Evolutionary conservation across 768 basidiomycete genomes (phyloP), one percentile per base, ranked within the genome.

Genomic region (Rhizopogon salebrosus): DNA sequence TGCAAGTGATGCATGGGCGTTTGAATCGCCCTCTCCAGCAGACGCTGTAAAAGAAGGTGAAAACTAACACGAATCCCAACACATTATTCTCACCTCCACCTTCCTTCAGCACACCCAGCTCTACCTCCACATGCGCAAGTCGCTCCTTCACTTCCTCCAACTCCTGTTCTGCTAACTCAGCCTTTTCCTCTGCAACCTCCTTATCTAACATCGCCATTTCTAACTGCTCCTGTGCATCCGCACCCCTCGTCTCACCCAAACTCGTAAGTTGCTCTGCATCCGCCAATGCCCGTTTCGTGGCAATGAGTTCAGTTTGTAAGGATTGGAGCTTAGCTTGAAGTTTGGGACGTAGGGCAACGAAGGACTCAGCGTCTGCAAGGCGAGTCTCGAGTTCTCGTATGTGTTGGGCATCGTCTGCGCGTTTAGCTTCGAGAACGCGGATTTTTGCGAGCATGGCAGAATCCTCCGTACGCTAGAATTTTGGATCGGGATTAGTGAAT

Each of bases 121-220:
- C 95, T 13, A 97, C 86, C 63, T 97, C 88, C 27, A 87, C 57
- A 41, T 87, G 80, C 6, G 88, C 90, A 43, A 92, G 56, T 59
- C 77, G 80, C 69, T 98, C 95, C 60, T 78, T 87, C 54, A 87
- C 63, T 49, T 85, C 87, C 59, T 89, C 91, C 46, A 94, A 62
- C 63, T 94, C 92, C 0, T 76, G 68, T 64, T 92, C 86, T 0
- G 85, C 85, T 2, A 82, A 64, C 67, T 98, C 95, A 0, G 89
- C 86, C 54, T 83, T 83, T 68, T 98, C 95, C 64, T 98, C 97
- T 0, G 95, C 95, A 36, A 98, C 84, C 67, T 99, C 97, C 70
- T 92, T 93, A 66, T 99, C 97, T 60, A 99, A 71, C 79, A 90
- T 90, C 3, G 84, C 78, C 87, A 98, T 93, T 72, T 99, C 97